Conservation (phyloP, 2,329 filamentous ascomycete genomes). For the Chrysosporium queenslandicum region DNA sequence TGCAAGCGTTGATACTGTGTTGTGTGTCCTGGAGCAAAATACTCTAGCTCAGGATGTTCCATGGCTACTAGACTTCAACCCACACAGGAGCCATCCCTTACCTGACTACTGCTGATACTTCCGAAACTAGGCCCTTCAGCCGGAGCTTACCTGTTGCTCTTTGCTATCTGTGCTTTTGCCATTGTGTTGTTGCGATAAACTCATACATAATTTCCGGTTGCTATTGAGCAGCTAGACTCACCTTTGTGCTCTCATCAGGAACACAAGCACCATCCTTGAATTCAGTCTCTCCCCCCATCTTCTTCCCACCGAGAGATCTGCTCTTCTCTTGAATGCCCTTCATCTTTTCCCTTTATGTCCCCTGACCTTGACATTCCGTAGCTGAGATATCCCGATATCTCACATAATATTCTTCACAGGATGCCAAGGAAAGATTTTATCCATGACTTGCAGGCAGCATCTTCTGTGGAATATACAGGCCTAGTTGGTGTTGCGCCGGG, state of each 20-base stretch:
- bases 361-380: not conserved
- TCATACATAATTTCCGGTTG: no score
- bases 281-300: not conserved
- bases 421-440: slow-evolving; percentile 62
- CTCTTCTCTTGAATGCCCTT: not conserved
- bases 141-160: not conserved
- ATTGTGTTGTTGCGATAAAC: no score
- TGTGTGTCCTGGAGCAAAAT: not conserved
- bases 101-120: not conserved
- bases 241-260: not conserved
- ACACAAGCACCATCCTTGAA: not conserved
- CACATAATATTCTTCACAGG: not conserved
- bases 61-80: not conserved
- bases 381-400: no score
- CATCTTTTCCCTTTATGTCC: not conserved
- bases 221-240: no score
- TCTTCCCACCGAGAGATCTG: no score
- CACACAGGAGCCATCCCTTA: not conserved
- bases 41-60: not conserved
- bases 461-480: slow-evolving; percentile 33
- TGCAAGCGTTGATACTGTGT: no score
- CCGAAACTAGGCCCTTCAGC: not conserved
- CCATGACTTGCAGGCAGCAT: slow-evolving; percentile 44
- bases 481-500: slow-evolving; percentile 51
- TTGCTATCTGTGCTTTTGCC: no score